Base-by-base conservation (phyloP, 768 basidiomycete genomes). In the Imleria badia region DNA sequence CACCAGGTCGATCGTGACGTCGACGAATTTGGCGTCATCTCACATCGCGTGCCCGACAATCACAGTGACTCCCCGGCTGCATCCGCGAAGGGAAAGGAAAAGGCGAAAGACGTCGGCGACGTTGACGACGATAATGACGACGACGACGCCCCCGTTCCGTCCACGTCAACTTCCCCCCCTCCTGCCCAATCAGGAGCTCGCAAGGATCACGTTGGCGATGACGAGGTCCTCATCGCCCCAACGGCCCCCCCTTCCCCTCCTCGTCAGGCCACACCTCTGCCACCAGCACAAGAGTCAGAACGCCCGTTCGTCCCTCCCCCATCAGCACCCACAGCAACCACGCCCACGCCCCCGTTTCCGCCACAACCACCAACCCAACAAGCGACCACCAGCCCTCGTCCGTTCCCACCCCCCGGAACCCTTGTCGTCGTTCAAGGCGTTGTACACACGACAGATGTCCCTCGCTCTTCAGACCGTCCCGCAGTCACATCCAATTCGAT, bases 341-440 rank as follows among this genome's bases (percentile, higher is more conserved):
- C 26, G 26, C 26, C 26, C 52, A 40, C 60, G 30, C 53, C 51
- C 15, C 54, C 58, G 40, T 48, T 59, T 36, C 62, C 59, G 45
- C 42, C 68, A 43, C 61, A 69, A 22, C 55, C 65, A 46, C 52
- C 63, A 34, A 46, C 66, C 31, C 63, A 68, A 29, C 62, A 60
- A 13, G 39, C 52, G 20, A 71, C 46, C 36, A 45, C 23, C 43
- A 51, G 19, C 38, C 60, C 56, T n/a, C 73, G 81, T 20, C 78
- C 78, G 51, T 88, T 88, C 65, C 86, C 87, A 34, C 84, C 87
- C 0, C 84, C 87, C 0, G 87, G 89, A 14, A 89, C 89, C 3
- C 78, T 91, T 4, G 89, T 91, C 23, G 87, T 91, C 34, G 89
- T 91, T 0, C 89, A 91, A 69, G 89, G 89, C 45, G 87, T 90